Percentiles rank a stretch among this genome's conserved stretches.
phyloP scores from a whole-genome alignment of 768 basidiomycete species.

The Phylloporus sp. region DNA sequence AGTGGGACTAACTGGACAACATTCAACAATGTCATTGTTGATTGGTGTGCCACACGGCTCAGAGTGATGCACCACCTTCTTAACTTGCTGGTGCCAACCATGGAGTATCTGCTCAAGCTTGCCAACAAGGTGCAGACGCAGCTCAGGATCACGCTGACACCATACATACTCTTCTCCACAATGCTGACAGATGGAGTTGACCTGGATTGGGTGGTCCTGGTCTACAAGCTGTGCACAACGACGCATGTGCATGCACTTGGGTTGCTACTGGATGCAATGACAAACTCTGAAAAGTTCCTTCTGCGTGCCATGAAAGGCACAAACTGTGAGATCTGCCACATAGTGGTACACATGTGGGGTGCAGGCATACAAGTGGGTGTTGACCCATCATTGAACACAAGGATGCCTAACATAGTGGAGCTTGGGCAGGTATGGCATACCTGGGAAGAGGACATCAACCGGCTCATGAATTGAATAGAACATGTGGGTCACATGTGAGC shows the following conservation, averaged over 20 bases:
- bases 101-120: constrained; percentile 1
- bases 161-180: constrained; percentile 25
- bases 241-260: background rate
- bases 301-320: background rate
- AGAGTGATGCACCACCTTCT: constrained; percentile 25
- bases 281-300: background rate
- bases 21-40: constrained; percentile 11
- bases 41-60: constrained; percentile 32
- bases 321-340: background rate
- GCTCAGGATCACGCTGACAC: constrained; percentile 27
- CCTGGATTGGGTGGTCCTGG: constrained; percentile 23
- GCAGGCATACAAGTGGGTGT: too few species aligned
- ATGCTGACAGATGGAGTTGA: constrained; percentile 1
- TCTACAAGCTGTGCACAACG: background rate
- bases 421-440: too few species aligned
- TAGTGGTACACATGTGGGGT: too few species aligned
- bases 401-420: too few species aligned
- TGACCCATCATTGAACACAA: too few species aligned
- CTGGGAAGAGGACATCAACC: too few species aligned
- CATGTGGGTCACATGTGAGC: too few species aligned
- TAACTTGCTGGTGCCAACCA: constrained; percentile 3
- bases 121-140: constrained; percentile 18
- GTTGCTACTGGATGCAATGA: background rate
- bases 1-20: too few species aligned
- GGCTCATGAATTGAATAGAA: too few species aligned